These are phyloP conservation scores for Senecio squalidus DNA, from an alignment of 140 eudicot genomes.

Conservation along the genomic window DNA sequence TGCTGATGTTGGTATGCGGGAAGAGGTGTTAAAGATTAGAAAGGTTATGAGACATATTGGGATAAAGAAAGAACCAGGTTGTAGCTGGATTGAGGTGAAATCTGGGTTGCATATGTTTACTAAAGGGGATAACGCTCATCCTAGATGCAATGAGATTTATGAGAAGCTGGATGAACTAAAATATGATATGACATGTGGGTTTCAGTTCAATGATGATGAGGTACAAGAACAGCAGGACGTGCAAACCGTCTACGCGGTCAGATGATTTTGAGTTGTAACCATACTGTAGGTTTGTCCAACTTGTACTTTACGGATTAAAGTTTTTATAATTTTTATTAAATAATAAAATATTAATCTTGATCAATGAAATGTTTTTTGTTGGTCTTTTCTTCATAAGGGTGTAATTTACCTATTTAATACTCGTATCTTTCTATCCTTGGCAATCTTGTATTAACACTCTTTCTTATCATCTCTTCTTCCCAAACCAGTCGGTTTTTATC, in stretches of 20 bases:
- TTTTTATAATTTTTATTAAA: neutral
- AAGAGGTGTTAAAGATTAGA: constrained; percentile 48
- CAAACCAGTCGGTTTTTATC: neutral
- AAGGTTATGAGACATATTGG: constrained; percentile 48
- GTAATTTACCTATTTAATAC: neutral
- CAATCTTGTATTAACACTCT: neutral
- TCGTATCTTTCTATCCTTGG: neutral
- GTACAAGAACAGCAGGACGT: constrained; percentile 15
- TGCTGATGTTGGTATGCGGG: constrained; percentile 85
- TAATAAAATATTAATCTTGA: neutral
- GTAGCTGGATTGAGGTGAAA: constrained; percentile 89
- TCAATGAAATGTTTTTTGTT: neutral
- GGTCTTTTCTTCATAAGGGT: neutral
- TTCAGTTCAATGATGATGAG: constrained; percentile 12
- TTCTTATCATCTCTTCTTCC: neutral
- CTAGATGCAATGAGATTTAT: constrained; percentile 59
- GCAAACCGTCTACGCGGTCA: constrained; percentile 8
- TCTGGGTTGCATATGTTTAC: constrained; percentile 76
- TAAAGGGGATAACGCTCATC: constrained; percentile 71
- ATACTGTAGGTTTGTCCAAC: neutral
- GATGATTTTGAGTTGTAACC: neutral
- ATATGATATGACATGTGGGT: constrained; percentile 43
- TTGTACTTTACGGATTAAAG: neutral
- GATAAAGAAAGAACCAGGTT: constrained; percentile 84
- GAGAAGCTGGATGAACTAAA: constrained; percentile 43